A percentile compares a stretch with the other conserved stretches of the same genome.
Conservation (phyloP, 2,329 filamentous ascomycete genomes). For the Mycocentrospora acerina region DNA sequence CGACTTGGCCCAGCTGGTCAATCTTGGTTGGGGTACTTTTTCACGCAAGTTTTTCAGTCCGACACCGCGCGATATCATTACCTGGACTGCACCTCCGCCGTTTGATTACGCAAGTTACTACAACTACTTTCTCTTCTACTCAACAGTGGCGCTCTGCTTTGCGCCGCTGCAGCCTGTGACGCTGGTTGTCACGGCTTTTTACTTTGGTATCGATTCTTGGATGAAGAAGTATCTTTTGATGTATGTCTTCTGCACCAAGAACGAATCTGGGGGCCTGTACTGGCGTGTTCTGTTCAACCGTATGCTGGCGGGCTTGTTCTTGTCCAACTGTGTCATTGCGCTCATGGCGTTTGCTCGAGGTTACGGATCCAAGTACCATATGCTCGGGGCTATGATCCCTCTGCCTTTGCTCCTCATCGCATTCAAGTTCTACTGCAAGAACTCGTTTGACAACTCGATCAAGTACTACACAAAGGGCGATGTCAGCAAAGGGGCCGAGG, state of each 20-base stretch:
- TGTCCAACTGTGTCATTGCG: slow-evolving; percentile 78
- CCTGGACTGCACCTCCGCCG: slow-evolving; percentile 84
- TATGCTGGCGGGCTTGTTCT: slow-evolving; percentile 76
- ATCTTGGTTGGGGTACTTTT: slow-evolving; percentile 80
- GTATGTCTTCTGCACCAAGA: slow-evolving; percentile 96
- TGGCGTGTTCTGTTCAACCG: slow-evolving; percentile 94
- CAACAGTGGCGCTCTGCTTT: slow-evolving; percentile 84
- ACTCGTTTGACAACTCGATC: slow-evolving; percentile 74
- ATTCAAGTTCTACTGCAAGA: slow-evolving; percentile 85
- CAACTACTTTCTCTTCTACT: slow-evolving; percentile 96
- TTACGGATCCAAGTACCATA: slow-evolving; percentile 42
- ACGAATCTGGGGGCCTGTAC: slow-evolving; percentile 88
- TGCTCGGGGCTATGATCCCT: slow-evolving; percentile 70
- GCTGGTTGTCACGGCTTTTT: slow-evolving; percentile 81
- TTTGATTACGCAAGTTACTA: slow-evolving; percentile 98
- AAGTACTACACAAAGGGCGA: slow-evolving; percentile 75
- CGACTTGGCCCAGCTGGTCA: slow-evolving; percentile 87
- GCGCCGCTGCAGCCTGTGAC: slow-evolving; percentile 83
- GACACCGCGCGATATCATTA: slow-evolving; percentile 87
- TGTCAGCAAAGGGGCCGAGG: slow-evolving; percentile 52
- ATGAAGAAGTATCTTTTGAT: slow-evolving; percentile 94
- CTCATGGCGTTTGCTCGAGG: slow-evolving; percentile 73
- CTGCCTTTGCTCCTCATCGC: slow-evolving; percentile 74
- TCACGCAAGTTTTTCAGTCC: slow-evolving; percentile 81
- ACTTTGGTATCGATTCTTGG: slow-evolving; percentile 83